Base-by-base conservation (phyloP, 2,329 filamentous ascomycete species). In the Colletotrichum higginsianum region DNA sequence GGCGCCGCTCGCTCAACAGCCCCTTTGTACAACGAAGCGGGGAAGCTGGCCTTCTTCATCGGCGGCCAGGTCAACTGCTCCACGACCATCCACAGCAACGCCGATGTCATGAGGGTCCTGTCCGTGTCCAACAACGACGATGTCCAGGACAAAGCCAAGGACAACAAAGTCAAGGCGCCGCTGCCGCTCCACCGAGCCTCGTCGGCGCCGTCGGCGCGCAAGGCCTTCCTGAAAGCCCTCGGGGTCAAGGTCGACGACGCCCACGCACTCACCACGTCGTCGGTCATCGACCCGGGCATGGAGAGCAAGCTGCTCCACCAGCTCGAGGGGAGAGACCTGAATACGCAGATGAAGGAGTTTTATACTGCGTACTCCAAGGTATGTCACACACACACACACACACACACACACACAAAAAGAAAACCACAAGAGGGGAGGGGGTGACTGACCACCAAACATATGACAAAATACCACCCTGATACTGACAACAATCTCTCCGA, bases 1-100 rank as follows among this genome's bases (percentile, higher is more conserved):
- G 11, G 23, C 3, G 47, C 30, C 9, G 8, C 30, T 40, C 23
- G 16, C 23, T 15, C 21, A 18, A 18, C n/a, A 66, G 66, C 87
- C 16, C 70, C 88, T 0, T 77, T 90, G 0, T 81, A 82, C 52
- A 83, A 87, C 64, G 77, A 79, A 2, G 73, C 79, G 4, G 87
- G 86, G 0, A 81, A 80, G 6, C 76, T 86, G 0, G 80, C 78
- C 0, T 88, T 86, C 77, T 86, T 85, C 75, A 80, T 90, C 9
- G 86, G 86, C 3, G 87, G 84, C 0, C 86, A 89, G 72, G 83
- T 89, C 61, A 87, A 89, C 74, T 84, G 87, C 58, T 87, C 86
- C 3, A 86, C 85, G 1, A 85, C 84, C 0, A 83, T 88, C 58
- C 83, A 85, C 72, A 84, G 81, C 57, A 81, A 81, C 42, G 82